Evolutionary conservation across 306 rosid genomes (phyloP).

Genomic region (Casuarina cunninghamiana): DNA sequence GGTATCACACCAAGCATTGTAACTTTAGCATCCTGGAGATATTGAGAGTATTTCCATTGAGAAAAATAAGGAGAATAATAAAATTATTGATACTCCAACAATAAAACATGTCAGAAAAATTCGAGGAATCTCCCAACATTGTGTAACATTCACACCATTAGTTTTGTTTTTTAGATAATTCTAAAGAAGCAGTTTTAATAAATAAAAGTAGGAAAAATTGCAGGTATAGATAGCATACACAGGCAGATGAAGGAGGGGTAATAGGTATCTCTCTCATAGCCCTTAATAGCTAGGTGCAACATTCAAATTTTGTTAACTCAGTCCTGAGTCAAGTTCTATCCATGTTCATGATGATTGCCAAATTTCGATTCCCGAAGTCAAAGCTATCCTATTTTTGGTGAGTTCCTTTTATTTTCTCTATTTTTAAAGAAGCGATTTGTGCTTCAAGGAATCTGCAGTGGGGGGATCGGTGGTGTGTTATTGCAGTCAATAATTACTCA

Average conservation of each 20-base stretch:
- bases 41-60: slow-evolving; percentile 3
- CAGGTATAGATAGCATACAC: background rate
- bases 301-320: background rate
- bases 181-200: background rate
- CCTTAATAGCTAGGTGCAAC: background rate
- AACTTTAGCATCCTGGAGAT: slow-evolving; percentile 65
- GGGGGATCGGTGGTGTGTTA: background rate
- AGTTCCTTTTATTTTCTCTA: background rate
- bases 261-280: background rate
- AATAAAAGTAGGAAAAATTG: background rate
- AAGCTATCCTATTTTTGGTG: background rate
- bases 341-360: background rate
- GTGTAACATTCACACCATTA: background rate
- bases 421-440: background rate
- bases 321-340: background rate
- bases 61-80: background rate
- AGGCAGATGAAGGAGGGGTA: background rate
- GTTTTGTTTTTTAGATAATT: background rate
- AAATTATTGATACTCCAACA: background rate
- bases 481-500: background rate
- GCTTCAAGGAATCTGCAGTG: background rate
- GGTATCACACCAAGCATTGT: slow-evolving; percentile 98
- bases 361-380: background rate
- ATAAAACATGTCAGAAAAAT: background rate
- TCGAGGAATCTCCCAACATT: background rate